Evolutionary conservation across 768 basidiomycete genomes (phyloP), one percentile per base, ranked within the genome.

Genomic region (Boletus patriciae): DNA sequence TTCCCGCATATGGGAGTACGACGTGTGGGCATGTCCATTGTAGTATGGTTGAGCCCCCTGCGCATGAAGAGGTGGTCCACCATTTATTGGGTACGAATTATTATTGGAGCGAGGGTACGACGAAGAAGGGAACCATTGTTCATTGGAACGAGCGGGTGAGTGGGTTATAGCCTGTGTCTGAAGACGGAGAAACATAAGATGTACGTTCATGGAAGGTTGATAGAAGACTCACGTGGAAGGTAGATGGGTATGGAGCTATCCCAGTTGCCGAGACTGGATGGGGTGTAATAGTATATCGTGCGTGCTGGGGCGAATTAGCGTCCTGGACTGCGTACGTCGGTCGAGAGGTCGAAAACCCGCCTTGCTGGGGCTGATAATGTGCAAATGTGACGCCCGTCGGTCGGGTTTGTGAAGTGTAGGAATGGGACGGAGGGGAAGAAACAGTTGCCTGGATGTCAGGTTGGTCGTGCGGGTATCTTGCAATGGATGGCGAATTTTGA

Each of bases 341-440:
- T 25, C 64, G 62, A 48, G 71, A 65, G 29, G 72, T 72, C 12
- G 73, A 68, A 38, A 74, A 74, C 10, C 70, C 74, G 18, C 71
- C 72, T 57, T 69, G 74, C 38, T 73, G 70, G 12, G 73, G 73
- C 21, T 74, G 74, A 62, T 74, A 74, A 45, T 74, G 73, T 29
- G 73, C 72, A 57, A 74, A 74, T 11, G 73, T 74, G 48, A 75
- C 66, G 15, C 66, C 59, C 40, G 66, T 16, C 9, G 70, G 43
- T 34, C 61, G 69, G 7, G 65, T 43, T 25, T 65, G 62, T 41
- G 70, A 42, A 42, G 56, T 23, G 23, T 59, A 58, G n/a, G 64
- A 45, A 19, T 59, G 63, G 10, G 70, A 42, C 1, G 63, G 23
- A 29, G 55, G 52, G 29, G 55, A 57, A 49, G 70, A 23, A 34